Conservation (phyloP, 129 eudicot genomes). For the Cynara cardunculus region DNA sequence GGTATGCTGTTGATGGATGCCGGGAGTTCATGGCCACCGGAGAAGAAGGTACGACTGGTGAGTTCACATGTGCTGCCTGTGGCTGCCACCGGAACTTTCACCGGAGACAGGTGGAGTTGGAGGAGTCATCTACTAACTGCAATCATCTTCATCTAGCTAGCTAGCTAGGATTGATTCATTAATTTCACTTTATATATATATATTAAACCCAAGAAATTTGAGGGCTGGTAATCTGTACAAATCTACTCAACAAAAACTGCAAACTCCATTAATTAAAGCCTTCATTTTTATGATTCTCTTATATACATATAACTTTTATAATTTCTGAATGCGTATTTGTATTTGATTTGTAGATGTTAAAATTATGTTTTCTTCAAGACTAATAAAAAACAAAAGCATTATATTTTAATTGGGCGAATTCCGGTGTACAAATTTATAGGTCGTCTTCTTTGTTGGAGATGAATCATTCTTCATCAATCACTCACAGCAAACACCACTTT, state of each 20-base stretch:
- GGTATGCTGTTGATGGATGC: slow-evolving; percentile 67
- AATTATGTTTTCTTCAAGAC: background rate
- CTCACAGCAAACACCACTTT: too few species aligned
- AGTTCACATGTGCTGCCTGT: slow-evolving; percentile 56
- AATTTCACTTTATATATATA: too few species aligned
- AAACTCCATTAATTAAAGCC: background rate
- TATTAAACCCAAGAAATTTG: background rate
- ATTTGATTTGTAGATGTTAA: background rate
- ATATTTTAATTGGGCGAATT: too few species aligned
- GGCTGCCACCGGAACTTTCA: slow-evolving; percentile 59
- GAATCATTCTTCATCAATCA: too few species aligned
- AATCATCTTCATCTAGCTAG: background rate
- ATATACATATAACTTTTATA: background rate
- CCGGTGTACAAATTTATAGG: too few species aligned
- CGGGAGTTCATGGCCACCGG: slow-evolving; percentile 66
- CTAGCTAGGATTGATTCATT: too few species aligned
- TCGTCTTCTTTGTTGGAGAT: too few species aligned
- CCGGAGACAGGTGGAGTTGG: slow-evolving; percentile 21
- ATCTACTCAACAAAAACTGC: background rate
- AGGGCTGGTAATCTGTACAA: background rate
- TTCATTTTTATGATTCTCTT: background rate
- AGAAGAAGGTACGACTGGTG: slow-evolving; percentile 34
- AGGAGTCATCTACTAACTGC: slow-evolving; percentile 30
- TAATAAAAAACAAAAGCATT: too few species aligned
- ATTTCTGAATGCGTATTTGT: background rate